Evolutionary conservation across 2,329 filamentous ascomycete species (phyloP), one percentile per base, ranked within the genome.

Genomic region (Xylaria sp.): DNA sequence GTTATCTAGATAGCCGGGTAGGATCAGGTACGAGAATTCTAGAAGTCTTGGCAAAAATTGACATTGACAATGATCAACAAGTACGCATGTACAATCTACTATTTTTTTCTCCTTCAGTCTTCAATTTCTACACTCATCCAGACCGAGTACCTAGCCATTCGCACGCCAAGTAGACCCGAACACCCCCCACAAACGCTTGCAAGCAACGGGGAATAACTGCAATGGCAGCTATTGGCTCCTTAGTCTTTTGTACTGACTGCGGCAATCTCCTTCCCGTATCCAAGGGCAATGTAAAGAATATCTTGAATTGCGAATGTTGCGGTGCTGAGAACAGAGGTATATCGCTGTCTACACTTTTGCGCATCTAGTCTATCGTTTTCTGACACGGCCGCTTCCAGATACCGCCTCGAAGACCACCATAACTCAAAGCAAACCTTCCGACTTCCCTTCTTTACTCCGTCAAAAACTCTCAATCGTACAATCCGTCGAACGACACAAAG

Each of bases 201-300:
- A 34, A 13, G 22, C 18, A 37, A 17, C 20, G 7, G 16, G 17
- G 18, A n/a, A 24, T 3, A 24, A 40, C 16, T 52, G 76, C 64
- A 57, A 97, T 97, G 93, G 86, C 92, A 61, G 87, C 90, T 17
- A 92, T 97, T 63, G 93, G 92, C 51, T 93, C 92, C 48, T 80
- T 97, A 39, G 87, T 96, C 34, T 97, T 97, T 74, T 97, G 93
- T 78, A 90, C 83, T 49, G 90, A 92, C 71, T 97, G 93, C 72
- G 93, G 93, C 57, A 96, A 96, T 71, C 81, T 97, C 2, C 79
- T 97, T 39, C 91, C 94, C 48, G 83, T 88, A 48, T 91, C 90
- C 43, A 88, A 88, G 59, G 91, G 90, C 56, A 87, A 86, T 54
- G 81, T 85, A 63, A 89, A 91, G 69, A 88, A 89, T 52, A 82